Evolutionary conservation across 495 filamentous ascomycete genomes (phyloP).

Genomic region (Penicillium lagena): DNA sequence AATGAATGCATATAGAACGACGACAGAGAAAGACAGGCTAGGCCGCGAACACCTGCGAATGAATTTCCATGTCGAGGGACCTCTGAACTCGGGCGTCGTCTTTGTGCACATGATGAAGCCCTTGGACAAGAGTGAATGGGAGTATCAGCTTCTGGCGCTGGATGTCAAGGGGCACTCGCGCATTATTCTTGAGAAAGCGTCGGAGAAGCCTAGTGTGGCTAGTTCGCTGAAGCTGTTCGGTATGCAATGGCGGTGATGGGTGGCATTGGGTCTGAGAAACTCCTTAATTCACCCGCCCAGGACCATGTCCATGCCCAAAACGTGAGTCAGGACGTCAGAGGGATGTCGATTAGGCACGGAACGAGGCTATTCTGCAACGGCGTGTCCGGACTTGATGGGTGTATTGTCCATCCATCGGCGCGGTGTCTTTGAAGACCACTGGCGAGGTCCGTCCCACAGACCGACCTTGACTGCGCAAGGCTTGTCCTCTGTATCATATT

Average conservation of each 20-base stretch:
- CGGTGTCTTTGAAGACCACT: too few relatives aligned
- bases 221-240: constrained; percentile 43
- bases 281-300: too few relatives aligned
- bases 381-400: too few relatives aligned
- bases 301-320: too few relatives aligned
- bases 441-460: too few relatives aligned
- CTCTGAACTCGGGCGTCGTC: constrained; percentile 66
- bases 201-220: constrained; percentile 30
- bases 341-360: too few relatives aligned
- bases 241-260: constrained; percentile 43
- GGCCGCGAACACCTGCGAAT: constrained; percentile 81
- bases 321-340: too few relatives aligned
- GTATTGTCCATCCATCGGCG: too few relatives aligned
- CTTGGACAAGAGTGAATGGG: constrained; percentile 56
- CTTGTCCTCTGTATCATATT: constrained; percentile 10
- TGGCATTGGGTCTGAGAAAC: too few relatives aligned
- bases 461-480: not conserved
- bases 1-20: constrained; percentile 41
- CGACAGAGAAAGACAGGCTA: constrained; percentile 56
- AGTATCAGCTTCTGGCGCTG: constrained; percentile 74
- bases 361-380: too few relatives aligned
- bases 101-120: constrained; percentile 69
- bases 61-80: constrained; percentile 81
- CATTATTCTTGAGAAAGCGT: constrained; percentile 41
- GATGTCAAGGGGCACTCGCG: constrained; percentile 61